Evolutionary conservation across 306 rosid genomes (phyloP).

Genomic region (Trichosanthes truncata): DNA sequence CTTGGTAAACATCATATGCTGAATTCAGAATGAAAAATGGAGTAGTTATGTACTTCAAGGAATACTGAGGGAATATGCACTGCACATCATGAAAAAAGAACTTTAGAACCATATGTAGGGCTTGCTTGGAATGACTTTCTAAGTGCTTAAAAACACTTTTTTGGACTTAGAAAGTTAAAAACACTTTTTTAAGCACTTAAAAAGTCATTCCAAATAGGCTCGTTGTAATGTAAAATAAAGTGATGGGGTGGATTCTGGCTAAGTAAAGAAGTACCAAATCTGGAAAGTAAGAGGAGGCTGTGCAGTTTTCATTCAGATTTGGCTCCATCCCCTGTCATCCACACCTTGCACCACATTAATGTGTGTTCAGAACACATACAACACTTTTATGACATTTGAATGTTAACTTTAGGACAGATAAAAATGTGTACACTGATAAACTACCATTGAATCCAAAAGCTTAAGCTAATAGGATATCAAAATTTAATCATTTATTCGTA

Average conservation of each 20-base stretch:
- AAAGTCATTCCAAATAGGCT: too few relatives aligned
- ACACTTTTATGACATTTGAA: neutral
- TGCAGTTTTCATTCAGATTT: conserved; percentile 56
- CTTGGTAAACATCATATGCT: conserved; percentile 52
- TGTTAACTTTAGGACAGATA: neutral
- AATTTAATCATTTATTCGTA: neutral
- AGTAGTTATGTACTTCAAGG: conserved; percentile 37
- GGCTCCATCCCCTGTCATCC: conserved; percentile 48
- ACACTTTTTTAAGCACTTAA: too few relatives aligned
- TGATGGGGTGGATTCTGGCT: neutral
- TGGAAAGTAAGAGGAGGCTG: conserved; percentile 28
- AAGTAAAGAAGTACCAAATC: conserved; percentile 39
- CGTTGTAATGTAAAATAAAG: neutral
- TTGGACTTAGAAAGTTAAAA: too few relatives aligned
- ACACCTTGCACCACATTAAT: conserved; percentile 16
- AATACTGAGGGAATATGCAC: conserved; percentile 76
- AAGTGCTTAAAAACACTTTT: too few relatives aligned
- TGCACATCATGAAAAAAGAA: conserved; percentile 26
- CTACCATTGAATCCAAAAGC: neutral
- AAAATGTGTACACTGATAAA: neutral
- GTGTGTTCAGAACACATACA: neutral
- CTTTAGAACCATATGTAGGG: conserved; percentile 9
- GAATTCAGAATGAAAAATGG: conserved; percentile 70
- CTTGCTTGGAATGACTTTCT: too few relatives aligned
- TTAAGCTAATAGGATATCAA: neutral